phyloP scores from a whole-genome alignment of 2,329 filamentous ascomycete species.

The Polytolypa hystricis region DNA sequence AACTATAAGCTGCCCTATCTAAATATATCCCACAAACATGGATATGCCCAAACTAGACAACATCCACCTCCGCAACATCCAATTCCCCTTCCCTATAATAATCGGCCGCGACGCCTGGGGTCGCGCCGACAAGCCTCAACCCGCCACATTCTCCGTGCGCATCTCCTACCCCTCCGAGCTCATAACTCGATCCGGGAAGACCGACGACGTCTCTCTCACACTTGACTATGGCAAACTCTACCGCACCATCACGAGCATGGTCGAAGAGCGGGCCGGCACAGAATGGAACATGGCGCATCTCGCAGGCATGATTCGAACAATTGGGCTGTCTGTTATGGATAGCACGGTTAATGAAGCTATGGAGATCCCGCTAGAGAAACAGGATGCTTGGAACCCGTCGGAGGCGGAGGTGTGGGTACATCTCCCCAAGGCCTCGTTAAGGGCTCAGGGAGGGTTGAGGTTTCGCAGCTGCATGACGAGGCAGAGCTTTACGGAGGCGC shows the following conservation, averaged over 20 bases:
- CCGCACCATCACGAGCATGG: slow-evolving; percentile 27
- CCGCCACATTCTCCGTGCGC: slow-evolving; percentile 32
- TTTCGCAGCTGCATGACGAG: slow-evolving; percentile 26
- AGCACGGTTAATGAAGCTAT: slow-evolving; percentile 5
- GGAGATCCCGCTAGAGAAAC: slow-evolving; percentile 17
- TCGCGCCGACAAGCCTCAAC: slow-evolving; percentile 34
- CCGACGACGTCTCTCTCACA: slow-evolving; percentile 35
- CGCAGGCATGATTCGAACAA: background rate
- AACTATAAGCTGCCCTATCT: too few relatives aligned
- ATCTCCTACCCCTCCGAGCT: slow-evolving; percentile 31
- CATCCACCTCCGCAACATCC: slow-evolving; percentile 32
- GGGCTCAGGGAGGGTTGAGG: slow-evolving; percentile 32
- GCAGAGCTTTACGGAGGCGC: slow-evolving; percentile 17
- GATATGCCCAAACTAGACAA: slow-evolving; percentile 11
- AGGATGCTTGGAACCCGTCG: too few relatives aligned
- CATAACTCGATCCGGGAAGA: slow-evolving; percentile 27
- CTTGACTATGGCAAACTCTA: slow-evolving; percentile 39
- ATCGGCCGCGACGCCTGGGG: slow-evolving; percentile 37
- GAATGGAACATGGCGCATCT: background rate
- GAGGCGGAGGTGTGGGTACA: slow-evolving; percentile 29
- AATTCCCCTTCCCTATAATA: slow-evolving; percentile 32
- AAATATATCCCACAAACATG: too few relatives aligned
- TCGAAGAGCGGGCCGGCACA: slow-evolving; percentile 11
- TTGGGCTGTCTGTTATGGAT: background rate
- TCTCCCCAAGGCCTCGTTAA: slow-evolving; percentile 35